Evolutionary conservation across 257 asterid species (phyloP), one percentile per base, ranked within the genome.

Genomic region (Penstemon newberryi): DNA sequence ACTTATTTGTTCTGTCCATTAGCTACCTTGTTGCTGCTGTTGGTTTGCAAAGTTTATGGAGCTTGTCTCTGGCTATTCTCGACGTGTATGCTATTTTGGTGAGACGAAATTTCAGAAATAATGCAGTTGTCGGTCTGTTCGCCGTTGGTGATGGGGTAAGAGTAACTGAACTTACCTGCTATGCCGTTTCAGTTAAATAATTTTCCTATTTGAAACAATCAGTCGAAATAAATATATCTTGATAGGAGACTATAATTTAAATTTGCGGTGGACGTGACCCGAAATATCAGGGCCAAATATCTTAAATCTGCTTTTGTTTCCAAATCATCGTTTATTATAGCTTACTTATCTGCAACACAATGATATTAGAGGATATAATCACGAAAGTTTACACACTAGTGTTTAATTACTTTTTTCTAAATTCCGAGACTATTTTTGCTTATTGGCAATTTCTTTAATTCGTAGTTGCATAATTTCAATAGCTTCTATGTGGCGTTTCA

Each of bases 101-200:
- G 82, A 82, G 78, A 66, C 86, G 96, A 65, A 84, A 90, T 69
- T 92, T 83, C 75, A 83, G 94, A 76, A 85, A 80, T 75, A 45
- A 70, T 3, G 81, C 81, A 60, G 73, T 80, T 43, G 77, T 92
- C 80, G 72, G 95, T 75, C 67, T 85, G 66, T 92, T 92, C 44
- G 81, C 95, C 74, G 75, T 92, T 62, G 96, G 96, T 46, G 98
- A 92, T 80, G 96, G 91, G 95, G 98, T 92, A 84, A 84, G 95
- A 37, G 65, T 37, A 61, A 3, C 1, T 40, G 25, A 58, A 70
- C 50, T 59, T 60, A 41, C 38, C 60, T 58, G 50, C 51, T 12
- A 33, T 39, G 15, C 44, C 54, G 25, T 51, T 49, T 49, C n/a
- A 3, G 49, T 56, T 43, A 19, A 19, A 55, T 3, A 19, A 12